Percentiles rank a stretch among this genome's conserved stretches.
phyloP scores from a whole-genome alignment of 2,329 filamentous ascomycete species.

The Talaromyces sp. region DNA sequence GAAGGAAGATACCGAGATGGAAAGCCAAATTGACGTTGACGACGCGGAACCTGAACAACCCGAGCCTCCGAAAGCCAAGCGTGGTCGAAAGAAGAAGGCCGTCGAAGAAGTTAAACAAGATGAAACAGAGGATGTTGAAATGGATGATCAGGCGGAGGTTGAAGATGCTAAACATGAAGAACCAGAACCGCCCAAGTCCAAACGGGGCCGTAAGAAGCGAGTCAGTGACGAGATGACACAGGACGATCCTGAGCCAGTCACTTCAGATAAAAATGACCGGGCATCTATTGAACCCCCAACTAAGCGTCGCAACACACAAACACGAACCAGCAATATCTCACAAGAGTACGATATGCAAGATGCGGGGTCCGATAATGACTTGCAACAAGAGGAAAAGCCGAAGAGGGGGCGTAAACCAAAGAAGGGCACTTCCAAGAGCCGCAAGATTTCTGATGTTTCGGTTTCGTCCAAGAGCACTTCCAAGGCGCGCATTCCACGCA shows the following conservation, averaged over 20 bases:
- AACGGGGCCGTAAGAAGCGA: slow-evolving; percentile 1
- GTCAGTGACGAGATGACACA: slow-evolving; percentile 13
- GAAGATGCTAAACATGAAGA: neutral
- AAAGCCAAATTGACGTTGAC: slow-evolving; percentile 34
- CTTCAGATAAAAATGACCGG: slow-evolving; percentile 23
- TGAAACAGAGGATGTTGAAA: too few species aligned
- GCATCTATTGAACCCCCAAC: slow-evolving; percentile 44
- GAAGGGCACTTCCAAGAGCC: slow-evolving; percentile 47
- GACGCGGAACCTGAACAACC: slow-evolving; percentile 26
- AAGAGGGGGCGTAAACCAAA: slow-evolving; percentile 52
- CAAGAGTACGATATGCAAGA: slow-evolving; percentile 41
- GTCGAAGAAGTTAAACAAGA: too few species aligned
- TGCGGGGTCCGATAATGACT: slow-evolving; percentile 21
- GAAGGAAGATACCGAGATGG: slow-evolving; percentile 49
- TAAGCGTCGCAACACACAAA: slow-evolving; percentile 62
- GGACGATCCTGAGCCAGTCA: slow-evolving; percentile 24
- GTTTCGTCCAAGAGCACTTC: slow-evolving; percentile 51
- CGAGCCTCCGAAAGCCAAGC: slow-evolving; percentile 32
- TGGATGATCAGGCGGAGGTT: too few species aligned
- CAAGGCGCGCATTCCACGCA: slow-evolving; percentile 55
- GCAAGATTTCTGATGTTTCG: slow-evolving; percentile 55
- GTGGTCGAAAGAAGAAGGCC: neutral
- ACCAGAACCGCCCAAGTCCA: neutral
- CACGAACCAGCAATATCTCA: slow-evolving; percentile 54
- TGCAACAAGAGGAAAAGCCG: slow-evolving; percentile 31